Evolutionary conservation across 805 yeast species (phyloP).

Genomic region (Kodamaea kakaduensis): DNA sequence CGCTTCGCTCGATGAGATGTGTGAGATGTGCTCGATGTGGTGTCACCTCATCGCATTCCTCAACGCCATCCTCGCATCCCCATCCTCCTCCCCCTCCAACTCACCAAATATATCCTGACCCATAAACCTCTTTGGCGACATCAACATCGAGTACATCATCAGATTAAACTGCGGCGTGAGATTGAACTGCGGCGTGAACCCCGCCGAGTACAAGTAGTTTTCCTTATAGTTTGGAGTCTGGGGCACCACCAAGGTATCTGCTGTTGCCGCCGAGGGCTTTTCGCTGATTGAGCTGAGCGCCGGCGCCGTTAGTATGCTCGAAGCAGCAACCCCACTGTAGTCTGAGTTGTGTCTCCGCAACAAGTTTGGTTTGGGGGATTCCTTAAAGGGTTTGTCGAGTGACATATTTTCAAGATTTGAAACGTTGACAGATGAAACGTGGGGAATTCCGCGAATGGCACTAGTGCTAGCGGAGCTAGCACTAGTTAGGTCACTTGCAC

Average conservation of each 20-base stretch:
- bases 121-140: constrained; percentile 28
- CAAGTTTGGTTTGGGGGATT: constrained; percentile 4
- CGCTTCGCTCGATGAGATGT: no score
- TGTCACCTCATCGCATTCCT: constrained; percentile 34
- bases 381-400: background rate
- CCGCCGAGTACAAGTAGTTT: constrained; percentile 21
- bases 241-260: constrained; percentile 18
- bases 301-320: constrained; percentile 3
- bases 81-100: constrained; percentile 22
- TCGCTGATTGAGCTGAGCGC: constrained; percentile 15
- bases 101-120: constrained; percentile 26
- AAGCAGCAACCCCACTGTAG: constrained; percentile 14
- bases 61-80: constrained; percentile 37
- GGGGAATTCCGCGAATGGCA: no score
- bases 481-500: no score
- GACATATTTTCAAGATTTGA: no score
- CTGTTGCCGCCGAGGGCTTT: constrained; percentile 4
- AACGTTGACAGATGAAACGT: no score
- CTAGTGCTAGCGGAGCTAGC: no score
- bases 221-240: constrained; percentile 36
- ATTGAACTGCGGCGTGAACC: constrained; percentile 32
- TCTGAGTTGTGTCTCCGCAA: constrained; percentile 26
- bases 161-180: constrained; percentile 40
- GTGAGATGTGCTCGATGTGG: no score
- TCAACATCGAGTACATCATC: constrained; percentile 35